Conservation (phyloP, 2,329 filamentous ascomycete species). For the Botrytis paeoniae region DNA sequence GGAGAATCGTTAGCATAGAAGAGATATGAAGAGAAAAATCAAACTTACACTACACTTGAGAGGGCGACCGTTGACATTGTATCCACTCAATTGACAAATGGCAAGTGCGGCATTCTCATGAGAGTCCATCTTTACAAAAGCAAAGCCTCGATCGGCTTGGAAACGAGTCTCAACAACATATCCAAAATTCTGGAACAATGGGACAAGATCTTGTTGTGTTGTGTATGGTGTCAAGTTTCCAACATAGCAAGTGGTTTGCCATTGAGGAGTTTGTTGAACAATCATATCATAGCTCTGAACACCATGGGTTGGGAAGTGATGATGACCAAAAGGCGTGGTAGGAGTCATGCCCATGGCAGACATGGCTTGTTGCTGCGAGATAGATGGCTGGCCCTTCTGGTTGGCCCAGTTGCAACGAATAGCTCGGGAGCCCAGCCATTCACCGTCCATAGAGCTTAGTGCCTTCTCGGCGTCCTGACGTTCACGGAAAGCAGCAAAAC, state of each 20-base stretch:
- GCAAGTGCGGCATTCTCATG: conserved; percentile 98
- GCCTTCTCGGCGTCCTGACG: conserved; percentile 93
- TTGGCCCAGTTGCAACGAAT: conserved; percentile 99
- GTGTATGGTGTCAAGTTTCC: conserved; percentile 98
- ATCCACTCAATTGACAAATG: conserved; percentile 96
- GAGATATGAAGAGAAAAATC: conserved; percentile 11
- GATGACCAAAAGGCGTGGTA: conserved; percentile 91
- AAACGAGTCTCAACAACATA: conserved; percentile 97
- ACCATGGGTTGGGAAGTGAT: conserved; percentile 96
- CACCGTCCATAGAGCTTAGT: conserved; percentile 94
- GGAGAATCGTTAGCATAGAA: conserved; percentile 38
- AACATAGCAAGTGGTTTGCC: conserved; percentile 98
- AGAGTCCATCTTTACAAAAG: conserved; percentile 98
- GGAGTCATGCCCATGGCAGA: conserved; percentile 97
- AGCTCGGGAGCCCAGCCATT: conserved; percentile 96
- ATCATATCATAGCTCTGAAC: conserved; percentile 98
- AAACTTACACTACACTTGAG: conserved; percentile 95
- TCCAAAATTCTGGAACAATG: conserved; percentile 97
- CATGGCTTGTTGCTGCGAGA: conserved; percentile 97
- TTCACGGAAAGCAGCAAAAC: conserved; percentile 96
- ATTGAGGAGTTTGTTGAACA: conserved; percentile 87
- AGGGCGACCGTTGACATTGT: conserved; percentile 95
- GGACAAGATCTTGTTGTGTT: conserved; percentile 93
- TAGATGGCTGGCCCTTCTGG: conserved; percentile 98
- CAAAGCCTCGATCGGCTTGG: conserved; percentile 95